These are phyloP conservation scores for Podospora conica DNA, from an alignment of 495 filamentous ascomycete species.

Conservation along the genomic window DNA sequence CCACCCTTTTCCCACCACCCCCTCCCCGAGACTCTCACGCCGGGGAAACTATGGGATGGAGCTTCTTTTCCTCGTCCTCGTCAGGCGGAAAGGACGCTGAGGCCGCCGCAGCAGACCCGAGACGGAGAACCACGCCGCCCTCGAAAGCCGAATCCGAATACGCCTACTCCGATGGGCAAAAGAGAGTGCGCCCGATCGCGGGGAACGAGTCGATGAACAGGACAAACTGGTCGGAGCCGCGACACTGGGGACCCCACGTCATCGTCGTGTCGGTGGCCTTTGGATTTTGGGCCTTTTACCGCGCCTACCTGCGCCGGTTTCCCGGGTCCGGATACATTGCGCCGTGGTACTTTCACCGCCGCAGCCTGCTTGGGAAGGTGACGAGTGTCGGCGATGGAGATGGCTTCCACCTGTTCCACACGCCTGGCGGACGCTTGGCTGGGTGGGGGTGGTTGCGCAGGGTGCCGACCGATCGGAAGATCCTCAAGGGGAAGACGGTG, in stretches of 20 bases:
- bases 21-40: not conserved
- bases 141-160: not conserved
- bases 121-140: not conserved
- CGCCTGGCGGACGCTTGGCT: slow-evolving; percentile 74
- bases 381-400: slow-evolving; percentile 96
- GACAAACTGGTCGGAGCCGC: slow-evolving; percentile 57
- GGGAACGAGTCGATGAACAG: slow-evolving; percentile 49
- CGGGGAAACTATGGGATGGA: not conserved
- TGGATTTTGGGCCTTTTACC: slow-evolving; percentile 55
- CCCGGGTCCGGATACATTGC: slow-evolving; percentile 66
- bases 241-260: slow-evolving; percentile 59
- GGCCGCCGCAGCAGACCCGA: not conserved
- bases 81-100: not conserved
- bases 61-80: not conserved
- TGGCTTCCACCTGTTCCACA: slow-evolving; percentile 89
- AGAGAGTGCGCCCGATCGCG: slow-evolving; percentile 33
- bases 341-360: slow-evolving; percentile 58
- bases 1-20: not conserved
- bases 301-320: slow-evolving; percentile 73
- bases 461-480: slow-evolving; percentile 59
- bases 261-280: slow-evolving; percentile 65
- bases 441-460: slow-evolving; percentile 90
- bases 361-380: slow-evolving; percentile 74
- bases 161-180: not conserved
- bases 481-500: slow-evolving; percentile 73